Percentiles rank a stretch among this genome's conserved stretches.
Evolutionary conservation across 805 yeast genomes (phyloP).

Genomic region (Wickerhamiella alocasiicola): DNA sequence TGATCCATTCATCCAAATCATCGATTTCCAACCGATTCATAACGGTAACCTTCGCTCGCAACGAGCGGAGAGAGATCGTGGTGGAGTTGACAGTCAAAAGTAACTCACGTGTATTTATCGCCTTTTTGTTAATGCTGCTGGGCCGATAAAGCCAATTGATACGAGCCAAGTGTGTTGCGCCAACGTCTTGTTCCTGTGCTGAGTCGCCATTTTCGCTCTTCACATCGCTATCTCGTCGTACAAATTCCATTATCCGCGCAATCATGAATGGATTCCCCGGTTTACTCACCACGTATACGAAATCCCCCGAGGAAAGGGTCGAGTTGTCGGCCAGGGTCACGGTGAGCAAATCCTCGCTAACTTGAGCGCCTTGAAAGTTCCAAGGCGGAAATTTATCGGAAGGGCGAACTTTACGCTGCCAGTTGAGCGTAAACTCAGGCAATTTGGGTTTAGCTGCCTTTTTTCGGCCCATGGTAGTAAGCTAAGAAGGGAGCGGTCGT

Average conservation of each 20-base stretch:
- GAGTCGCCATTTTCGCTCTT: neutral
- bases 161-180: constrained; percentile 45
- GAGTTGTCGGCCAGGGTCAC: constrained; percentile 24
- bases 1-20: constrained; percentile 42
- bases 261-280: constrained; percentile 91
- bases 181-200: constrained; percentile 28
- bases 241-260: constrained; percentile 71
- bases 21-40: constrained; percentile 54
- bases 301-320: constrained; percentile 34
- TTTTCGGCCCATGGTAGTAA: neutral
- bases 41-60: constrained; percentile 65
- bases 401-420: constrained; percentile 24
- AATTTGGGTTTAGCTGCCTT: neutral
- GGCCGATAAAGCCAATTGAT: constrained; percentile 91
- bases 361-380: constrained; percentile 31
- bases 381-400: constrained; percentile 22
- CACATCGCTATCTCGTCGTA: constrained; percentile 18
- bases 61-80: constrained; percentile 60
- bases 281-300: constrained; percentile 72
- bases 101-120: constrained; percentile 60
- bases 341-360: constrained; percentile 24
- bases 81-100: constrained; percentile 82
- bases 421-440: constrained; percentile 19
- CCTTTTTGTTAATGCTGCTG: constrained; percentile 58
- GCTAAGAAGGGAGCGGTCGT: too few species aligned